Evolutionary conservation across 2,329 filamentous ascomycete genomes (phyloP).

Genomic region (Ceratocystis destructans): DNA sequence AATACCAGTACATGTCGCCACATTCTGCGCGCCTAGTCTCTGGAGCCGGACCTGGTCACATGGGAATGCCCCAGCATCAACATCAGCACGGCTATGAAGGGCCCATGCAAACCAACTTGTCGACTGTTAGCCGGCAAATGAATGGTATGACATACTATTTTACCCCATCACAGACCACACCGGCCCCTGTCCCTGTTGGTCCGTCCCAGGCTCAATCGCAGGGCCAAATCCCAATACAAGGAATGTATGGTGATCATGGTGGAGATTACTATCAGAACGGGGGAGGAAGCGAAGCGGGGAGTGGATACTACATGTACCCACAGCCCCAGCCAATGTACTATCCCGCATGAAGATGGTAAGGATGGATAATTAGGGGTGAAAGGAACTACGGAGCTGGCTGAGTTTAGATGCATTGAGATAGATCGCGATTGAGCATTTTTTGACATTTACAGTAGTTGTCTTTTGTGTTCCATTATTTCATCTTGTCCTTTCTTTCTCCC

Average conservation of each 20-base stretch:
- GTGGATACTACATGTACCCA: neutral
- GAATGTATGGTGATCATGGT: slow-evolving; percentile 1
- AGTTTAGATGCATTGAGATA: neutral
- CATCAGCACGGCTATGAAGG: slow-evolving; percentile 1
- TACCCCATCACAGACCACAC: slow-evolving; percentile 3
- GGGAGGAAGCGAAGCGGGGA: neutral
- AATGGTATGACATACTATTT: slow-evolving; percentile 97
- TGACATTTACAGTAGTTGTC: neutral
- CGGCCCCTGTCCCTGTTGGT: neutral
- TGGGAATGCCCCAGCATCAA: neutral
- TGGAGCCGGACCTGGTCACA: slow-evolving; percentile 29
- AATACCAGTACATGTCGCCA: slow-evolving; percentile 21
- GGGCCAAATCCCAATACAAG: neutral
- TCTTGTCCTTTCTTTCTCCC: neutral
- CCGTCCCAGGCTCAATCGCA: neutral
- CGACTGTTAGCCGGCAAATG: slow-evolving; percentile 60
- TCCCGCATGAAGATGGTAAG: neutral
- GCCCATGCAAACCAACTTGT: neutral
- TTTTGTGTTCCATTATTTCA: neutral
- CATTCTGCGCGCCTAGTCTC: slow-evolving; percentile 23
- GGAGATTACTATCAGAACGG: slow-evolving; percentile 1
- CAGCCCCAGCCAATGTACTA: slow-evolving; percentile 1
- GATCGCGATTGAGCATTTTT: neutral
- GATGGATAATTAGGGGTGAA: neutral
- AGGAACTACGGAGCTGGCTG: neutral